Evolutionary conservation across 2,329 filamentous ascomycete species (phyloP).

Genomic region (Botrytis fragariae): DNA sequence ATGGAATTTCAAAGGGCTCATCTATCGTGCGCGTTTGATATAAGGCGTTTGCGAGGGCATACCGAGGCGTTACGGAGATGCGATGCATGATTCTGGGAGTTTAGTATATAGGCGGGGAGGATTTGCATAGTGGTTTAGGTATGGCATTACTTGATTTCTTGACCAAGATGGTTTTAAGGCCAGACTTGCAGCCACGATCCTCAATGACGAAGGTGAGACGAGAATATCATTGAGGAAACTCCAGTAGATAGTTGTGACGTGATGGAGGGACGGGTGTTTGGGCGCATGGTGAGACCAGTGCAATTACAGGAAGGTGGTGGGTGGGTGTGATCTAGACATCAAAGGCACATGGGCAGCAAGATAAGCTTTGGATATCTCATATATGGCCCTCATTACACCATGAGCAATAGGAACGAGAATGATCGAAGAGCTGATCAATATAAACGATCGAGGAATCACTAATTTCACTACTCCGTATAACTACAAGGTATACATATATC

Average conservation of each 20-base stretch:
- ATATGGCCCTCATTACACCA: not conserved
- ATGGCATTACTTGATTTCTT: not conserved
- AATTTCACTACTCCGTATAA: slow-evolving; percentile 6
- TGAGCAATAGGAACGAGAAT: not conserved
- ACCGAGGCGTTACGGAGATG: not conserved
- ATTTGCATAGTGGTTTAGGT: not conserved
- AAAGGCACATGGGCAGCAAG: not conserved
- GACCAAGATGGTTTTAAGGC: not conserved
- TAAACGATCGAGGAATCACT: slow-evolving; percentile 3
- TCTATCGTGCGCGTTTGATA: not conserved
- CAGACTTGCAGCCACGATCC: not conserved
- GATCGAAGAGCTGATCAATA: not conserved
- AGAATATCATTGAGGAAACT: not conserved
- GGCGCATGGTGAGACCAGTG: not conserved
- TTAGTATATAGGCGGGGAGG: not conserved
- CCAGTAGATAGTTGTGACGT: not conserved
- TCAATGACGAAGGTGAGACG: not conserved
- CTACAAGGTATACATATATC: slow-evolving; percentile 15
- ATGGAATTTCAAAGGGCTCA: not conserved
- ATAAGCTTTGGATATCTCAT: not conserved
- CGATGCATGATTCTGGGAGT: not conserved
- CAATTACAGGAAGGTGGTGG: not conserved
- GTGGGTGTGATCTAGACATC: too few relatives aligned
- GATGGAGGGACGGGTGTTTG: not conserved
- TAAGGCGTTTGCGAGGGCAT: not conserved